Percentiles rank a stretch among this genome's conserved stretches.
Evolutionary conservation across 2,329 filamentous ascomycete genomes (phyloP).

Genomic region (Lachnellula suecica): DNA sequence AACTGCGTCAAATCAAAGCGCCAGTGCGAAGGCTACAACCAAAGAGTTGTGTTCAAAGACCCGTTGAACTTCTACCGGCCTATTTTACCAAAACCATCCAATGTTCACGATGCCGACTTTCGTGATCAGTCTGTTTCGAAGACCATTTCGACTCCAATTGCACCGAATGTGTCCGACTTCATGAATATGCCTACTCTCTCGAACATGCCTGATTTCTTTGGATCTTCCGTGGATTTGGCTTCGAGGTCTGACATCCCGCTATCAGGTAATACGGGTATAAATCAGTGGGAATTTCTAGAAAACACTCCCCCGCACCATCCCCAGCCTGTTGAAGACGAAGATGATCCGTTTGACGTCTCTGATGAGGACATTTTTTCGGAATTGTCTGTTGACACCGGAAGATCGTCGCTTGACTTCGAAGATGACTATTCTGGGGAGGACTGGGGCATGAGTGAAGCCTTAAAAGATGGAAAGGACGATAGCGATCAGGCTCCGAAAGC

Average conservation of each 20-base stretch:
- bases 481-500: slow-evolving; percentile 32
- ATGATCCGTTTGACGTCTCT: slow-evolving; percentile 46
- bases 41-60: slow-evolving; percentile 78
- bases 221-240: too few relatives aligned
- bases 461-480: slow-evolving; percentile 23
- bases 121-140: too few relatives aligned
- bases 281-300: neutral
- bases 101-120: slow-evolving; percentile 6
- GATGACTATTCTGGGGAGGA: slow-evolving; percentile 37
- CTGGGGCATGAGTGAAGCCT: slow-evolving; percentile 28
- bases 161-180: too few relatives aligned
- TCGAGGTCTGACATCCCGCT: too few relatives aligned
- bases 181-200: too few relatives aligned
- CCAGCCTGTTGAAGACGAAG: slow-evolving; percentile 27
- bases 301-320: neutral
- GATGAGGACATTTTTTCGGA: slow-evolving; percentile 63
- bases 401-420: slow-evolving; percentile 38
- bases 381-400: slow-evolving; percentile 53
- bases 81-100: slow-evolving; percentile 36
- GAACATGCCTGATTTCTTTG: too few relatives aligned
- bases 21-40: slow-evolving; percentile 80
- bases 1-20: slow-evolving; percentile 88
- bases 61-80: slow-evolving; percentile 58
- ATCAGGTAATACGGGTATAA: neutral
- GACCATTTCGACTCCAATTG: too few relatives aligned